These are phyloP conservation scores for Sporothrix globosa DNA, from an alignment of 2,329 filamentous ascomycete species.

Conservation along the genomic window DNA sequence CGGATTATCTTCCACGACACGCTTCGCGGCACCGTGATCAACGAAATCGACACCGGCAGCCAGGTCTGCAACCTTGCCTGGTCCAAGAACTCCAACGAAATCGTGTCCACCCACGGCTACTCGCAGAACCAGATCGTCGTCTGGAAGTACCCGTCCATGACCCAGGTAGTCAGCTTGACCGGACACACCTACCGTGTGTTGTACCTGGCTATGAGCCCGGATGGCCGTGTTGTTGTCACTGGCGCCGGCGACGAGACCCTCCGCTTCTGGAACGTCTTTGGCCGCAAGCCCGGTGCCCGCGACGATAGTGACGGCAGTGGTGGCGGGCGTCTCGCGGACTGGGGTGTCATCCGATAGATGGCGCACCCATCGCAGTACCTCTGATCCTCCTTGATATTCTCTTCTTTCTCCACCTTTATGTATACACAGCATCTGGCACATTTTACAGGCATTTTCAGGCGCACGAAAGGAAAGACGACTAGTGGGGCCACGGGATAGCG, in stretches of 20 bases:
- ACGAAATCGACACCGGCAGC: conserved; percentile 92
- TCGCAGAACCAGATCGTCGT: conserved; percentile 98
- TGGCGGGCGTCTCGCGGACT: conserved; percentile 69
- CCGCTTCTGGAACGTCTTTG: conserved; percentile 96
- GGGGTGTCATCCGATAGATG: conserved; percentile 79
- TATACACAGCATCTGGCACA: conserved; percentile 12
- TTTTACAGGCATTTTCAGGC: conserved; percentile 24
- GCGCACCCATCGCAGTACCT: background rate
- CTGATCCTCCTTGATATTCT: conserved; percentile 16
- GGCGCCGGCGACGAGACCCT: conserved; percentile 95
- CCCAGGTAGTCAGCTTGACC: conserved; percentile 90
- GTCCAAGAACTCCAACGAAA: conserved; percentile 97
- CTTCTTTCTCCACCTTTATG: background rate
- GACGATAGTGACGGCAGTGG: conserved; percentile 62
- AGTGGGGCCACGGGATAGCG: background rate
- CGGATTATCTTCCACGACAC: conserved; percentile 99
- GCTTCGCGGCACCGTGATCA: conserved; percentile 74
- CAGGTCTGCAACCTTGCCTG: conserved; percentile 99
- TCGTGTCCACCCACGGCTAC: conserved; percentile 96
- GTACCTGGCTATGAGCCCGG: conserved; percentile 96
- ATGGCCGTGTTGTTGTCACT: conserved; percentile 90
- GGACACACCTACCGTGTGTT: conserved; percentile 92
- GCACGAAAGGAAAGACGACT: conserved; percentile 8
- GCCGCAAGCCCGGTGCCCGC: conserved; percentile 72
- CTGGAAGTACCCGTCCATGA: conserved; percentile 99